phyloP scores from a whole-genome alignment of 208 protist species.

The Leishmania lainsoni region DNA sequence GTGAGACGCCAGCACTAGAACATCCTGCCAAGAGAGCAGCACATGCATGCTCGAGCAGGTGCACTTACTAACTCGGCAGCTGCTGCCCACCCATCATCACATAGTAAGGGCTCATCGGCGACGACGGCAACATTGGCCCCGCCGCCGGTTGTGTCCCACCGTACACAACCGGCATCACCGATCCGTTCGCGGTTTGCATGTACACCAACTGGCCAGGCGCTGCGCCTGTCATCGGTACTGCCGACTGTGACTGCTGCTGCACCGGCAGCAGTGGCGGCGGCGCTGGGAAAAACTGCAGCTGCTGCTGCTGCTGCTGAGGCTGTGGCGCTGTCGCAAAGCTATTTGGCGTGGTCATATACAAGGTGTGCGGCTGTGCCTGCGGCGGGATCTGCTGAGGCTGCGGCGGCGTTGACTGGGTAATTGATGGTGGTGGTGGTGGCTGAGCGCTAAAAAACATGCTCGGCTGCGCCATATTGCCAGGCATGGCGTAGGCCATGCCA shows the following conservation, averaged over 20 bases:
- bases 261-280: background rate
- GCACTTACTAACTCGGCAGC: background rate
- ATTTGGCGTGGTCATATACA: conserved; percentile 5
- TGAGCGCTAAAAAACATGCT: background rate
- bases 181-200: conserved; percentile 20
- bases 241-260: background rate
- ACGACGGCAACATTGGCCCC: background rate
- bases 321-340: conserved; percentile 3
- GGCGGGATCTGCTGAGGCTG: conserved; percentile 7
- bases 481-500: conserved; percentile 17
- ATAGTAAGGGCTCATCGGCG: conserved; percentile 16
- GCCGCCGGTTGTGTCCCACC: conserved; percentile 5
- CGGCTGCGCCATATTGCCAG: background rate
- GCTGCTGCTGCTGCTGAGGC: background rate
- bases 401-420: background rate
- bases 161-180: conserved; percentile 26
- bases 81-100: conserved; percentile 15
- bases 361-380: conserved; percentile 7
- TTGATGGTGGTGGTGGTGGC: background rate
- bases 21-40: background rate
- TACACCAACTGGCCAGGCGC: conserved; percentile 18
- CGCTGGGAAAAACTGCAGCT: background rate
- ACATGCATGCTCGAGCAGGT: background rate
- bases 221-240: background rate
- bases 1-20: background rate